These are phyloP conservation scores for Trichoderma polysporum DNA, from an alignment of 2,329 filamentous ascomycete genomes.

Conservation along the genomic window DNA sequence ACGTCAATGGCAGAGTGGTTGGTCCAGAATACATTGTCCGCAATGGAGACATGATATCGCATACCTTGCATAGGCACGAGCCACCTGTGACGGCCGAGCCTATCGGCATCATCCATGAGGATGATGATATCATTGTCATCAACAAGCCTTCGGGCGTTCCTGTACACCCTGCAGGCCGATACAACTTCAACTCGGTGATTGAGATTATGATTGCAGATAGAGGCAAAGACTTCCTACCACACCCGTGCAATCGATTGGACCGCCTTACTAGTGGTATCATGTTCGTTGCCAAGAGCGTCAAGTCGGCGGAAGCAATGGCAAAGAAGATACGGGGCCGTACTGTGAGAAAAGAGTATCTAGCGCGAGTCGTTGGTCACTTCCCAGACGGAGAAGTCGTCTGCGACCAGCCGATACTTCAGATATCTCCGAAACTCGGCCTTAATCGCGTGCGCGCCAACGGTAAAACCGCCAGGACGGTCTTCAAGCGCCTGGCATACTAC, in stretches of 20 bases:
- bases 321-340: slow-evolving; percentile 75
- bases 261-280: slow-evolving; percentile 93
- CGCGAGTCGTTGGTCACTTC: slow-evolving; percentile 86
- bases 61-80: slow-evolving; percentile 93
- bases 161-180: slow-evolving; percentile 91
- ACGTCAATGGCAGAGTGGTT: slow-evolving; percentile 73
- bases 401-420: slow-evolving; percentile 88
- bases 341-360: slow-evolving; percentile 93
- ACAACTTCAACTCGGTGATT: slow-evolving; percentile 91
- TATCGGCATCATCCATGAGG: slow-evolving; percentile 83
- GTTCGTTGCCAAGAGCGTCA: slow-evolving; percentile 89
- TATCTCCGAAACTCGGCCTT: slow-evolving; percentile 90
- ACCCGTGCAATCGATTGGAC: slow-evolving; percentile 90
- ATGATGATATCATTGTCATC: slow-evolving; percentile 91
- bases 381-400: slow-evolving; percentile 89
- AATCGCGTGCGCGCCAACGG: slow-evolving; percentile 94
- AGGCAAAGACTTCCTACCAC: slow-evolving; percentile 52
- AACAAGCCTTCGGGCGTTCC: slow-evolving; percentile 95
- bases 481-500: slow-evolving; percentile 91
- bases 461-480: slow-evolving; percentile 86
- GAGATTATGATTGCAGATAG: slow-evolving; percentile 87
- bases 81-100: slow-evolving; percentile 82
- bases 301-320: slow-evolving; percentile 74
- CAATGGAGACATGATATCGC: slow-evolving; percentile 89
- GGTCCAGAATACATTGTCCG: slow-evolving; percentile 69